Evolutionary conservation across 495 filamentous ascomycete species (phyloP).

Genomic region (Neurospora hispaniola): DNA sequence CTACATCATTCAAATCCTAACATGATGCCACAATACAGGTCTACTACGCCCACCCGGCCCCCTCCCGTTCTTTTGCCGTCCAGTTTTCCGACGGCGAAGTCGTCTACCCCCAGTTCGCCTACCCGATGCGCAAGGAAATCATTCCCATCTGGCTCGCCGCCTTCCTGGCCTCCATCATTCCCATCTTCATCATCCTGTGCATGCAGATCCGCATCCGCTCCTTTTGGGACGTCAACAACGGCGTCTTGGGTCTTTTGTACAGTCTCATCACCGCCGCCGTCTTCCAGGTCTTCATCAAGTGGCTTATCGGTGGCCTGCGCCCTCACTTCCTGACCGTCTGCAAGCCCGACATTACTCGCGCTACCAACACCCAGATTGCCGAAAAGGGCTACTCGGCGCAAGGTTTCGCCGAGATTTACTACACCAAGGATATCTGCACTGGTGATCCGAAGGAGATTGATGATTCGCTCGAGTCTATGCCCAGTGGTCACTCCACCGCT

Average conservation of each 20-base stretch:
- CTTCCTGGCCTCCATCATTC: constrained; percentile 42
- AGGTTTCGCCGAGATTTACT: constrained; percentile 38
- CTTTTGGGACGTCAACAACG: constrained; percentile 61
- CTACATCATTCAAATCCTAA: not conserved
- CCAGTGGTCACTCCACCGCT: constrained; percentile 47
- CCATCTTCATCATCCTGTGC: constrained; percentile 45
- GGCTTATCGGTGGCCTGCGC: constrained; percentile 45
- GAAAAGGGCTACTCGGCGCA: constrained; percentile 12
- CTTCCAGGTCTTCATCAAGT: constrained; percentile 48
- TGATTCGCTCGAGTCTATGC: constrained; percentile 46
- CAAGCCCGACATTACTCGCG: constrained; percentile 36
- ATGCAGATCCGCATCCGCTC: constrained; percentile 50
- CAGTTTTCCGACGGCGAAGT: constrained; percentile 48
- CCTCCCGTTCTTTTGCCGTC: constrained; percentile 46
- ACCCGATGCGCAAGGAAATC: constrained; percentile 51
- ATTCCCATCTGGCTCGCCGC: constrained; percentile 51
- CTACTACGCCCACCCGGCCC: constrained; percentile 46
- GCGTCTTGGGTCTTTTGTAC: constrained; percentile 49
- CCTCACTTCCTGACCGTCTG: constrained; percentile 50
- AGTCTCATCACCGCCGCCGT: constrained; percentile 46
- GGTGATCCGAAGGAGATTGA: constrained; percentile 33
- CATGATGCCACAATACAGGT: constrained; percentile 25
- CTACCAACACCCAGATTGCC: constrained; percentile 16
- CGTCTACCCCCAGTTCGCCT: constrained; percentile 50
- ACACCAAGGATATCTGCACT: constrained; percentile 38